Evolutionary conservation across 495 filamentous ascomycete genomes (phyloP).

Genomic region (Aspergillus diversus): DNA sequence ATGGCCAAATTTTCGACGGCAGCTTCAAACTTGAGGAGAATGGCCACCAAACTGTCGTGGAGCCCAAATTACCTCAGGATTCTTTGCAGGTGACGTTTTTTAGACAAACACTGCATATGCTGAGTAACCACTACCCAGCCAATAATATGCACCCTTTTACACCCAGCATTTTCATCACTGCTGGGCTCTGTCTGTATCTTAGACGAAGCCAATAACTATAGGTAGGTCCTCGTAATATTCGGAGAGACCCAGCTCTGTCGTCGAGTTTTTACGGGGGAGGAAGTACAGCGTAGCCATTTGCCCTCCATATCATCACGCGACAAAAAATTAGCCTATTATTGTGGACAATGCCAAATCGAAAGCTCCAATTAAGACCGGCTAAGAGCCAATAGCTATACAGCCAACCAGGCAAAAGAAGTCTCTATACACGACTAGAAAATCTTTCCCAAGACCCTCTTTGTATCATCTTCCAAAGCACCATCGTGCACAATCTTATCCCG

Average conservation of each 20-base stretch:
- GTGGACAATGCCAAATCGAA: no score
- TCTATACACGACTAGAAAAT: conserved; percentile 58
- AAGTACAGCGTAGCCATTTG: no score
- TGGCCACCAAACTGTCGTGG: not conserved
- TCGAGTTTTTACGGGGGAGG: no score
- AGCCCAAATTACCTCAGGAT: not conserved
- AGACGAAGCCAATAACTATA: no score
- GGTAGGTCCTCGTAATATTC: no score
- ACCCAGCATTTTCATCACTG: not conserved
- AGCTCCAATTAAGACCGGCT: not conserved
- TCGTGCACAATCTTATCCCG: conserved; percentile 45
- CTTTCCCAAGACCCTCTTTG: conserved; percentile 77
- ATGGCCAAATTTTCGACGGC: not conserved
- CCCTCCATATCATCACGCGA: no score
- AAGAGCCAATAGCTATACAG: conserved; percentile 11
- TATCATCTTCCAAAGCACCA: conserved; percentile 62
- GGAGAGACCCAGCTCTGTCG: no score
- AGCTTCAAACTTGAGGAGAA: not conserved
- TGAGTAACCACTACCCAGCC: conserved; percentile 2
- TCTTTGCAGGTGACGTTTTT: conserved; percentile 11
- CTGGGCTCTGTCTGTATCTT: no score
- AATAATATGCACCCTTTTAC: not conserved
- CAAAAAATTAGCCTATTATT: no score
- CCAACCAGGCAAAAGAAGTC: not conserved
- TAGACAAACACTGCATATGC: conserved; percentile 9